Percentiles rank a stretch among this genome's conserved stretches.
Evolutionary conservation across 306 rosid species (phyloP).

Genomic region (Cicer arietinum): DNA sequence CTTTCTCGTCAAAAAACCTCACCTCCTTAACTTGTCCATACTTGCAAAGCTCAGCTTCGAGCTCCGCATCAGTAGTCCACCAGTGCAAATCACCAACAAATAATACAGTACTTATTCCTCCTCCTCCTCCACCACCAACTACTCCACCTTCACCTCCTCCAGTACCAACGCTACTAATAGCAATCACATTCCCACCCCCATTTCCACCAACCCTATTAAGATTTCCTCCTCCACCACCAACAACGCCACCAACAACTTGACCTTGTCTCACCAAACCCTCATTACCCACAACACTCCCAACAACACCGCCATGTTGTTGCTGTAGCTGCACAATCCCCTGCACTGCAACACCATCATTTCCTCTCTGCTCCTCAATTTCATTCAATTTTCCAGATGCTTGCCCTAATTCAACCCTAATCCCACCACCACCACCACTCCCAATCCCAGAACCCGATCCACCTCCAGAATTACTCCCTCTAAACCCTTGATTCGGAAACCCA

Average conservation of each 20-base stretch:
- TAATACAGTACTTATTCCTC: conserved; percentile 69
- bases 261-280: conserved; percentile 72
- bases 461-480: conserved; percentile 68
- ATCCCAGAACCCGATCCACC: conserved; percentile 59
- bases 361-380: conserved; percentile 69
- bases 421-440: conserved; percentile 59
- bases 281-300: conserved; percentile 55
- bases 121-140: conserved; percentile 37
- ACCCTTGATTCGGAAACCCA: conserved; percentile 73
- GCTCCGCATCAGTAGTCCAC: conserved; percentile 98
- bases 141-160: conserved; percentile 47
- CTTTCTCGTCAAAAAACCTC: conserved; percentile 95
- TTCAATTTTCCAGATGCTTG: conserved; percentile 58
- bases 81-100: conserved; percentile 99
- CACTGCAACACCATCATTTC: conserved; percentile 52
- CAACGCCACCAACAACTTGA: conserved; percentile 32
- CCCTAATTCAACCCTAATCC: conserved; percentile 86
- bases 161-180: conserved; percentile 38
- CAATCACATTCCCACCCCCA: conserved; percentile 54
- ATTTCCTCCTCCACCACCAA: conserved; percentile 48
- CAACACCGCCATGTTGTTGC: conserved; percentile 54
- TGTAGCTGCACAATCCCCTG: conserved; percentile 65
- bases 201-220: conserved; percentile 53
- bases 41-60: conserved; percentile 79
- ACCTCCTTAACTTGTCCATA: conserved; percentile 93